These are phyloP conservation scores for Mastigamoeba balamuthi DNA, from an alignment of 78 protist species.

Conservation along the genomic window DNA sequence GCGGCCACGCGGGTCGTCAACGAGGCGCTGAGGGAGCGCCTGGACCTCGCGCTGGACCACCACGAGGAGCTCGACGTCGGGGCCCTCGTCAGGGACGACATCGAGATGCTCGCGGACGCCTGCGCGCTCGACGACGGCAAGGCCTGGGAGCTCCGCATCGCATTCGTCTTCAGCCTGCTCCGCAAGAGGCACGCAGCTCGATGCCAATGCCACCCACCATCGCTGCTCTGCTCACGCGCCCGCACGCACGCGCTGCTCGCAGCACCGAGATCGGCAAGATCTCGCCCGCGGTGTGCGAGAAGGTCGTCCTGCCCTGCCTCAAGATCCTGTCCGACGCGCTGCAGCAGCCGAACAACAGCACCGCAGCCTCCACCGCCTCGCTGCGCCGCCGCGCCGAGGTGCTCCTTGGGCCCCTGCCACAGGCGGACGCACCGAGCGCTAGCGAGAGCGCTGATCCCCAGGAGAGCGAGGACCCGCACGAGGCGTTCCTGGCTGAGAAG, in stretches of 20 bases:
- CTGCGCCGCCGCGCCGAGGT: conserved; percentile 3
- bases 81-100: neutral
- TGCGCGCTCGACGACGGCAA: neutral
- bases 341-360: neutral
- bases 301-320: conserved; percentile 51
- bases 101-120: neutral
- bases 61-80: neutral
- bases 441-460: neutral
- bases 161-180: neutral
- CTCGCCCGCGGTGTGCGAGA: conserved; percentile 23
- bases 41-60: neutral
- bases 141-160: neutral
- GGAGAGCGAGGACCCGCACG: neutral
- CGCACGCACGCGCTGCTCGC: neutral
- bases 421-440: neutral
- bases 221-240: neutral
- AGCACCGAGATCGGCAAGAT: conserved; percentile 10
- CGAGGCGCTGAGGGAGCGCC: neutral
- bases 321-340: conserved; percentile 1
- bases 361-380: neutral
- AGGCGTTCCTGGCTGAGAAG: neutral
- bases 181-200: neutral
- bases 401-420: neutral
- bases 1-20: neutral
- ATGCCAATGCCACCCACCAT: too few relatives aligned